Conservation (phyloP, 2,329 filamentous ascomycete species). For the Elsinoe arachidis region DNA sequence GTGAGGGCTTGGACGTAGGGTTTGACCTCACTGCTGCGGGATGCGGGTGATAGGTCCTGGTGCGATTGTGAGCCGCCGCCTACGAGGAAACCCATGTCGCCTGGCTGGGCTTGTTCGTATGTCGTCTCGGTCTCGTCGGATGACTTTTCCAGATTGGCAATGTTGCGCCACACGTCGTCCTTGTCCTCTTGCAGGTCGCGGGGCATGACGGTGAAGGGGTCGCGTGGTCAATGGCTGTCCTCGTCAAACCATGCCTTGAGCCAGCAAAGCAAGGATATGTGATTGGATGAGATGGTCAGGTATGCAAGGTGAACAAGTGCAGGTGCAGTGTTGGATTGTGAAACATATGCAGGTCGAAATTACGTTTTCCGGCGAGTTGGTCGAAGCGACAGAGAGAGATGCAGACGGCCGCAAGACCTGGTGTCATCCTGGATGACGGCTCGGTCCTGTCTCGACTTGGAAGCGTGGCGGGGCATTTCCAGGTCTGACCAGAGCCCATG, state of each 20-base stretch:
- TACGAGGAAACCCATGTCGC: constrained; percentile 1
- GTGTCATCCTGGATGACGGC: background rate
- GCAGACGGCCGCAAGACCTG: no score
- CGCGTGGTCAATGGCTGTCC: constrained; percentile 6
- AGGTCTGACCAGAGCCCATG: background rate
- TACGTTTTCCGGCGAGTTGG: background rate
- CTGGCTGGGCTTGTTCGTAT: background rate
- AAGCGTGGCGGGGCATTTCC: background rate
- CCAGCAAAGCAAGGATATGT: background rate
- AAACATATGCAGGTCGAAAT: background rate
- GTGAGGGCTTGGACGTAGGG: constrained; percentile 68
- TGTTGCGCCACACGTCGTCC: constrained; percentile 25
- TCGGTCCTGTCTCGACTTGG: background rate
- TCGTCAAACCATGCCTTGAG: background rate
- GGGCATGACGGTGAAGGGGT: constrained; percentile 28
- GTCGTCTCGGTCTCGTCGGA: constrained; percentile 14
- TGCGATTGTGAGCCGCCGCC: constrained; percentile 16
- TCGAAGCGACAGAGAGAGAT: background rate
- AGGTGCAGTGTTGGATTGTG: background rate
- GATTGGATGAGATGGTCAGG: background rate
- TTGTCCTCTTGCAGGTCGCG: constrained; percentile 33
- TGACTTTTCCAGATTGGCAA: constrained; percentile 32
- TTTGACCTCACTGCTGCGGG: constrained; percentile 49
- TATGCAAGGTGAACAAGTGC: background rate
- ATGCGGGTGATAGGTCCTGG: constrained; percentile 20